Percentiles rank a stretch among this genome's conserved stretches.
Evolutionary conservation across 495 filamentous ascomycete species (phyloP).

Genomic region (Hypoxylon fragiforme): DNA sequence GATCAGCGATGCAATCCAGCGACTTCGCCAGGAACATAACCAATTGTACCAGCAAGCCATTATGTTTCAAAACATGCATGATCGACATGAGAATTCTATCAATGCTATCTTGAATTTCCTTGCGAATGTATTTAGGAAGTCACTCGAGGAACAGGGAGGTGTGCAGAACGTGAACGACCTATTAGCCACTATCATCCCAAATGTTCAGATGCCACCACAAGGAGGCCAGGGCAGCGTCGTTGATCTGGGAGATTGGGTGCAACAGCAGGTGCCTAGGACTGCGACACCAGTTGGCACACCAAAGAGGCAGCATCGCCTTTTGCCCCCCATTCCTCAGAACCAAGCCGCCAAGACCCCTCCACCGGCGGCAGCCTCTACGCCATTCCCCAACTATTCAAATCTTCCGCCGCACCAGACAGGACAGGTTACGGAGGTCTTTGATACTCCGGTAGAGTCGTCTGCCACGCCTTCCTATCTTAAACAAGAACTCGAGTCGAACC

Average conservation of each 20-base stretch:
- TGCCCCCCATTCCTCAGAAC: conserved; percentile 48
- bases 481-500: conserved; percentile 52
- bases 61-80: conserved; percentile 88
- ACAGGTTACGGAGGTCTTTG: conserved; percentile 53
- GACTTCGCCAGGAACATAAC: conserved; percentile 80
- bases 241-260: conserved; percentile 69
- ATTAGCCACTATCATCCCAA: conserved; percentile 68
- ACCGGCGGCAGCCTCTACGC: conserved; percentile 26
- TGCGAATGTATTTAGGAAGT: conserved; percentile 89
- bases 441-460: conserved; percentile 45
- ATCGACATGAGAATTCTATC: conserved; percentile 95
- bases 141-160: conserved; percentile 61
- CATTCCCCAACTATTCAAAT: conserved; percentile 35
- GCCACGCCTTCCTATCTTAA: conserved; percentile 47
- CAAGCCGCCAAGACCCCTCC: conserved; percentile 34
- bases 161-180: conserved; percentile 71
- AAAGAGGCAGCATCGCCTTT: conserved; percentile 50
- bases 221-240: conserved; percentile 65
- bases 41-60: conserved; percentile 87
- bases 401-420: conserved; percentile 43
- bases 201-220: conserved; percentile 53
- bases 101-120: conserved; percentile 97
- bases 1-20: conserved; percentile 77
- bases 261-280: conserved; percentile 46
- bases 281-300: conserved; percentile 44